Evolutionary conservation across 495 filamentous ascomycete genomes (phyloP).

Genomic region (Xylaria castorea): DNA sequence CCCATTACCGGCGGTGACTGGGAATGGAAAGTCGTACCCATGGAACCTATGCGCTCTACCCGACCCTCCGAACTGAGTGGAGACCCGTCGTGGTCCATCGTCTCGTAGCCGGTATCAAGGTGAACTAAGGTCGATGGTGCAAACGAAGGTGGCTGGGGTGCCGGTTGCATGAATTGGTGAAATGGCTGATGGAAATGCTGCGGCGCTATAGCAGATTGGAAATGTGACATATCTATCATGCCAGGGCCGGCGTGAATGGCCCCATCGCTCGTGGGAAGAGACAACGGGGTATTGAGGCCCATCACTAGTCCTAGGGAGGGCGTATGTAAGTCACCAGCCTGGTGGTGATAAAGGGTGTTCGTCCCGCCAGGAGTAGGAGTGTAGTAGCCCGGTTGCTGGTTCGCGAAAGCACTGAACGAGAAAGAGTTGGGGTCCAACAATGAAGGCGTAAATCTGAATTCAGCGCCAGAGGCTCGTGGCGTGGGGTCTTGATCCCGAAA

Average conservation of each 20-base stretch:
- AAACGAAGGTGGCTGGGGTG: slow-evolving; percentile 64
- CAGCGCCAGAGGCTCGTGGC: slow-evolving; percentile 75
- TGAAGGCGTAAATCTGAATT: slow-evolving; percentile 85
- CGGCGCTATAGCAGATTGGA: slow-evolving; percentile 64
- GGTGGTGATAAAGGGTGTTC: slow-evolving; percentile 79
- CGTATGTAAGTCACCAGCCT: slow-evolving; percentile 90
- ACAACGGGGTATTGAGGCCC: slow-evolving; percentile 84
- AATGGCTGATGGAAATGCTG: slow-evolving; percentile 72
- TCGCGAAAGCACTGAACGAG: slow-evolving; percentile 76
- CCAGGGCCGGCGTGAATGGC: slow-evolving; percentile 58
- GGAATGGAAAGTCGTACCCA: slow-evolving; percentile 57
- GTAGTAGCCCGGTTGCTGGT: slow-evolving; percentile 83
- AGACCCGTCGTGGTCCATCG: slow-evolving; percentile 74
- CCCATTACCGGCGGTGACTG: slow-evolving; percentile 54
- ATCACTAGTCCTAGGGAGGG: slow-evolving; percentile 66
- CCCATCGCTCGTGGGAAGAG: slow-evolving; percentile 71
- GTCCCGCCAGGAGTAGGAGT: slow-evolving; percentile 87
- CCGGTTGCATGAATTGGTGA: slow-evolving; percentile 73
- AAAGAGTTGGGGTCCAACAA: slow-evolving; percentile 87
- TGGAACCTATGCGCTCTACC: slow-evolving; percentile 56
- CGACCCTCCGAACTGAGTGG: slow-evolving; percentile 59
- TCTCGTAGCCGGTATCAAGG: slow-evolving; percentile 76
- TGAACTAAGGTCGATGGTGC: slow-evolving; percentile 83
- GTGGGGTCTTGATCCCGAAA: slow-evolving; percentile 84
- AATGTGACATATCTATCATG: slow-evolving; percentile 62